Conservation (phyloP, 768 basidiomycete genomes). For the Boletus subcaerulescens region DNA sequence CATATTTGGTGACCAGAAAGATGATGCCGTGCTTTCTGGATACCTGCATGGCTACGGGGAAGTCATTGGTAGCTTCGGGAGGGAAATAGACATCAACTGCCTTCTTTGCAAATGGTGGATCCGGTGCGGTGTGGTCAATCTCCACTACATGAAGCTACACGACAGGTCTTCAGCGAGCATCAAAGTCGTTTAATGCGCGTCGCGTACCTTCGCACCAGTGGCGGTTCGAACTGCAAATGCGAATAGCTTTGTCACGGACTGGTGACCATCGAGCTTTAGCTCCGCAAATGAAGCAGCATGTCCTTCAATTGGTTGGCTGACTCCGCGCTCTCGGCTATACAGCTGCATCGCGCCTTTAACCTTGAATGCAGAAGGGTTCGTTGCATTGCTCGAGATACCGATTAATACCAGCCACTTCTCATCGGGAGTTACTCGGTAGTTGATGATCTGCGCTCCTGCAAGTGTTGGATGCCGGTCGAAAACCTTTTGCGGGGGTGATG, state of each 20-base stretch:
- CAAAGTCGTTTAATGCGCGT: background rate
- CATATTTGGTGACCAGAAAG: conserved; percentile 97
- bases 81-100: conserved; percentile 99
- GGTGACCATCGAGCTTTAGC: conserved; percentile 85
- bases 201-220: conserved; percentile 90
- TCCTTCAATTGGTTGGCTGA: conserved; percentile 97
- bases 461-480: conserved; percentile 97
- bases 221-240: conserved; percentile 94
- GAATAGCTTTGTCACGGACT: conserved; percentile 85
- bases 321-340: conserved; percentile 87
- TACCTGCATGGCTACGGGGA: conserved; percentile 99
- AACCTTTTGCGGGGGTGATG: conserved; percentile 82
- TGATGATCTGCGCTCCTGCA: conserved; percentile 94
- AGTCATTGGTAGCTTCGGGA: conserved; percentile 95
- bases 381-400: conserved; percentile 89
- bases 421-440: conserved; percentile 89
- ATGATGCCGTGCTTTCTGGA: conserved; percentile 96
- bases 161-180: conserved; percentile 5
- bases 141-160: conserved; percentile 93
- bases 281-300: conserved; percentile 97
- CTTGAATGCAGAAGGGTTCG: conserved; percentile 95
- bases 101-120: conserved; percentile 94
- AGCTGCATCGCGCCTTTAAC: conserved; percentile 98
- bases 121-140: conserved; percentile 92
- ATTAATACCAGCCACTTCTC: conserved; percentile 98